A percentile compares a stretch with the other conserved stretches of the same genome.
Conservation (phyloP, 1,139 yeast species). For the Eremothecium coryli region DNA sequence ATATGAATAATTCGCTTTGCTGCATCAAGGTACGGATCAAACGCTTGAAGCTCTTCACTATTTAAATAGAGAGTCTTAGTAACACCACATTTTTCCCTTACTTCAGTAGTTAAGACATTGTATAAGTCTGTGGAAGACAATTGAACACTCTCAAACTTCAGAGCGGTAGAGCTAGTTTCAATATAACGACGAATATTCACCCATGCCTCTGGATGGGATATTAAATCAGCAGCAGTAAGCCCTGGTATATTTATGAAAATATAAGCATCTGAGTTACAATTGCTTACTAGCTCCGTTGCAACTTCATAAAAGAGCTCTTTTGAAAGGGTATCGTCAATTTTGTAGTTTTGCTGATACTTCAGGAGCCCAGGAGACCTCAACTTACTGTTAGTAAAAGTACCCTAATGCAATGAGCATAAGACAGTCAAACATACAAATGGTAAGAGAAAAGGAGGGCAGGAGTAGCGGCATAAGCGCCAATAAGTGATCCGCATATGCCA, state of each 20-base stretch:
- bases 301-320: constrained; percentile 38
- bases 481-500: too few species aligned
- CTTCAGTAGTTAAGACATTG: constrained; percentile 17
- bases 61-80: constrained; percentile 15
- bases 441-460: too few species aligned
- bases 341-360: constrained; percentile 16
- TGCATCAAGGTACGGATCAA: constrained; percentile 45
- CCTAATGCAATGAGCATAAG: too few species aligned
- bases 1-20: constrained; percentile 51
- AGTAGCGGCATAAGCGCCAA: too few species aligned
- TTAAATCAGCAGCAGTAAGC: constrained; percentile 47
- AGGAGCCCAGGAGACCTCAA: constrained; percentile 20
- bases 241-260: constrained; percentile 67
- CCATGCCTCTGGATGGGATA: constrained; percentile 37
- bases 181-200: constrained; percentile 46
- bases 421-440: too few species aligned
- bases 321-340: constrained; percentile 16
- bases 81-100: constrained; percentile 19
- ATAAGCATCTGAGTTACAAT: constrained; percentile 65
- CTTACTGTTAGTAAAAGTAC: too few species aligned
- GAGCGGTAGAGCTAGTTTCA: constrained; percentile 52
- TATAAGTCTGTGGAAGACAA: constrained; percentile 37
- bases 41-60: constrained; percentile 19
- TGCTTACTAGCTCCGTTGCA: constrained; percentile 42
- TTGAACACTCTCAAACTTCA: constrained; percentile 31